phyloP scores from a whole-genome alignment of 257 asterid species.

The Misopates orontium region DNA sequence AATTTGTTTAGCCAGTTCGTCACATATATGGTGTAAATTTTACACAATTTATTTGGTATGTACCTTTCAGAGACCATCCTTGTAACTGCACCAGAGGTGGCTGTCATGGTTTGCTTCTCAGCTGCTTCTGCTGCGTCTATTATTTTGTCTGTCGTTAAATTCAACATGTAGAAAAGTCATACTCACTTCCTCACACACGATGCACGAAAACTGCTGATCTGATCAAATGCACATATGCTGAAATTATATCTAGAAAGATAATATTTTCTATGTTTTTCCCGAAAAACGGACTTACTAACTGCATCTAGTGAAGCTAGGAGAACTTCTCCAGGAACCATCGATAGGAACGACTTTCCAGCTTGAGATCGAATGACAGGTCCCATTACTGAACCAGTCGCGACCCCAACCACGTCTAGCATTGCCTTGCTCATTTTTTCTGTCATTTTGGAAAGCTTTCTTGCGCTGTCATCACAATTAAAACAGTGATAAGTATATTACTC shows the following conservation, averaged over 20 bases:
- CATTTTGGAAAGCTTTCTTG: slow-evolving; percentile 69
- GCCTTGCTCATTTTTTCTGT: slow-evolving; percentile 76
- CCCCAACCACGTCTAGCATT: slow-evolving; percentile 70
- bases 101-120: slow-evolving; percentile 64
- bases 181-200: background rate
- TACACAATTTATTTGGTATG: no score
- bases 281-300: slow-evolving; percentile 47
- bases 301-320: slow-evolving; percentile 86
- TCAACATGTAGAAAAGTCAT: background rate
- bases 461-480: slow-evolving; percentile 35
- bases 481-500: background rate
- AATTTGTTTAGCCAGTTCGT: no score
- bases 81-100: slow-evolving; percentile 79
- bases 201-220: no score
- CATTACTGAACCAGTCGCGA: slow-evolving; percentile 65
- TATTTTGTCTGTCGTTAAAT: slow-evolving; percentile 53
- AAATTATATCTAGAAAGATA: no score
- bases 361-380: slow-evolving; percentile 60
- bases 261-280: no score
- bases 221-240: no score
- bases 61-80: slow-evolving; percentile 56
- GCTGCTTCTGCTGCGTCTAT: slow-evolving; percentile 92
- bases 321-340: slow-evolving; percentile 76
- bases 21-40: no score
- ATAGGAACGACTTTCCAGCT: slow-evolving; percentile 61